phyloP scores from a whole-genome alignment of 345 rosid species.

The Salix brachista region DNA sequence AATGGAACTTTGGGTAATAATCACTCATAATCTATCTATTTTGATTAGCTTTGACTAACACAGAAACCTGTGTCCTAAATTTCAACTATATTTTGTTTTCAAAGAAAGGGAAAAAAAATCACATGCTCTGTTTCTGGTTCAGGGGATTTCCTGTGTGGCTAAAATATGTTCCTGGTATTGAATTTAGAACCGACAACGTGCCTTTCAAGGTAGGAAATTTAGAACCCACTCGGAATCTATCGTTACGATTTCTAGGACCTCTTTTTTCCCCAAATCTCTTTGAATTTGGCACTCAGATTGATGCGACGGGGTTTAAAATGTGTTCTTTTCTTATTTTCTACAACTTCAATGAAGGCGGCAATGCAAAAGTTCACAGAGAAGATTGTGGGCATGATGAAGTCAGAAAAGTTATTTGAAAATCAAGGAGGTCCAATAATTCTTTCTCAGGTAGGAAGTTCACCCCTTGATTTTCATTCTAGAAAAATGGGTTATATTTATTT shows the following conservation, averaged over 20 bases:
- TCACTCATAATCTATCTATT: not conserved
- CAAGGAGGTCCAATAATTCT: conserved; percentile 54
- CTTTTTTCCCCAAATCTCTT: not conserved
- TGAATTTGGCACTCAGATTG: not conserved
- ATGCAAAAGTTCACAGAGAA: conserved; percentile 45
- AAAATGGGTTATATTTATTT: not conserved
- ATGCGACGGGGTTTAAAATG: not conserved
- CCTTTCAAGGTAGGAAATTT: conserved; percentile 22
- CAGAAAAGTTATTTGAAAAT: conserved; percentile 36
- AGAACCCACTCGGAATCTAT: not conserved
- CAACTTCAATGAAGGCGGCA: conserved; percentile 18
- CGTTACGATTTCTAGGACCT: not conserved
- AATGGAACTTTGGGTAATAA: conserved; percentile 37
- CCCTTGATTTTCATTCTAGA: not conserved
- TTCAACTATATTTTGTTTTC: not conserved
- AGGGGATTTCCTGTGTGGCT: conserved; percentile 38
- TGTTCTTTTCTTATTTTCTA: not conserved
- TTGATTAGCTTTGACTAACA: not conserved
- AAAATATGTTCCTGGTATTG: conserved; percentile 30
- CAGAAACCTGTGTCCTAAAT: not conserved
- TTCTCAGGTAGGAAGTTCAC: conserved; percentile 32
- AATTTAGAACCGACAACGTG: conserved; percentile 27
- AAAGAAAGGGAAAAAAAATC: not conserved
- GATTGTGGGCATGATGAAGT: conserved; percentile 42
- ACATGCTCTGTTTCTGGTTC: conserved; percentile 15